These are phyloP conservation scores for Akanthomyces muscarius DNA, from an alignment of 2,329 filamentous ascomycete genomes.

Conservation along the genomic window DNA sequence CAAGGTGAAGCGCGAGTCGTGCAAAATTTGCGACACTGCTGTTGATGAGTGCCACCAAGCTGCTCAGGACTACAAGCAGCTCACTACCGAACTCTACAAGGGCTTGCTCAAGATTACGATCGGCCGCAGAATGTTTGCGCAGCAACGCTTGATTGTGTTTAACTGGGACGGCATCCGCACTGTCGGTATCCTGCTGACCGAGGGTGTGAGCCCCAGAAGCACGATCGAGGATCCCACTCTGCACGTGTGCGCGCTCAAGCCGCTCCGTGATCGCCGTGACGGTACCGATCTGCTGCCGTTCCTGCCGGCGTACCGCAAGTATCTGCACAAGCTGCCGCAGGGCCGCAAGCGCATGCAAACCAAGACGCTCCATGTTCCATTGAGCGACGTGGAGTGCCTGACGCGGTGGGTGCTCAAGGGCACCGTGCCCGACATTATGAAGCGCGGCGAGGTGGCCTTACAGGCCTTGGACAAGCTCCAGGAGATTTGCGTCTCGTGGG, in stretches of 20 bases:
- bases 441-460: conserved; percentile 44
- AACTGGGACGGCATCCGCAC: conserved; percentile 80
- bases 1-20: conserved; percentile 83
- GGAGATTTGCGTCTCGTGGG: conserved; percentile 70
- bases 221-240: conserved; percentile 59
- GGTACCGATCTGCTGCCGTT: conserved; percentile 86
- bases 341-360: conserved; percentile 63
- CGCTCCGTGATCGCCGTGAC: conserved; percentile 64
- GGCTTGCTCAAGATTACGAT: conserved; percentile 74
- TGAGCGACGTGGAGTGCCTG: conserved; percentile 79
- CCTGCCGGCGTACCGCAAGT: conserved; percentile 62
- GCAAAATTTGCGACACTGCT: conserved; percentile 73
- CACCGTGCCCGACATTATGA: conserved; percentile 57
- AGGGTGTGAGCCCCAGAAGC: conserved; percentile 63
- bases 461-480: conserved; percentile 65
- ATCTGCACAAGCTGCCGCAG: conserved; percentile 65
- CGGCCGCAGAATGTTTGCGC: conserved; percentile 72
- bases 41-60: conserved; percentile 79
- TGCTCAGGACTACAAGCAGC: conserved; percentile 70
- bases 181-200: conserved; percentile 72
- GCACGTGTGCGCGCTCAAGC: conserved; percentile 73
- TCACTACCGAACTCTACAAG: conserved; percentile 78
- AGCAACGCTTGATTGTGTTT: conserved; percentile 76
- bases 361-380: conserved; percentile 64
- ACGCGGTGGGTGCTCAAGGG: conserved; percentile 63